A percentile compares a stretch with the other conserved stretches of the same genome.
phyloP scores from a whole-genome alignment of 2,329 filamentous ascomycete genomes.

The Fusarium pseudocircinatum region DNA sequence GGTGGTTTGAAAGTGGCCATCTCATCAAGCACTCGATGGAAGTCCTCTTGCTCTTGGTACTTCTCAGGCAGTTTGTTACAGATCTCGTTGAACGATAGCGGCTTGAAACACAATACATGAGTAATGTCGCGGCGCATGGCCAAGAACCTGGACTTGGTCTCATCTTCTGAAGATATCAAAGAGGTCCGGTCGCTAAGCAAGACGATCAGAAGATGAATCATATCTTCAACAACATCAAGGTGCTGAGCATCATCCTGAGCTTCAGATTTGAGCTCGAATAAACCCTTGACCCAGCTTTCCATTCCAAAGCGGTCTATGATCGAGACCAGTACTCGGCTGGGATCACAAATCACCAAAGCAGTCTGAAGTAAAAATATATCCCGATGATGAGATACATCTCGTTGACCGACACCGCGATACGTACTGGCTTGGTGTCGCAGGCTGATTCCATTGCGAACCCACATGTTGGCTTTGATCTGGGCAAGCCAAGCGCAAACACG shows the following conservation, averaged over 20 bases:
- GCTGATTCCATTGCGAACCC: slow-evolving; percentile 97
- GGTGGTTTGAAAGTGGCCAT: slow-evolving; percentile 91
- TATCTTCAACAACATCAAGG: slow-evolving; percentile 93
- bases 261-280: slow-evolving; percentile 76
- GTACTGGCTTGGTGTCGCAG: slow-evolving; percentile 94
- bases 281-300: slow-evolving; percentile 84
- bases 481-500: slow-evolving; percentile 95
- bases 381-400: slow-evolving; percentile 92
- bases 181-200: slow-evolving; percentile 88
- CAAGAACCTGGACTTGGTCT: slow-evolving; percentile 70
- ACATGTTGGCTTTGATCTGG: slow-evolving; percentile 98
- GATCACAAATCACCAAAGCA: slow-evolving; percentile 85
- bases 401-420: slow-evolving; percentile 87
- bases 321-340: slow-evolving; percentile 83
- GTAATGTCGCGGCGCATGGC: slow-evolving; percentile 89
- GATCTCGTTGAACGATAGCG: slow-evolving; percentile 93
- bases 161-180: slow-evolving; percentile 74
- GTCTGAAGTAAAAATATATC: slow-evolving; percentile 95
- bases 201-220: slow-evolving; percentile 92
- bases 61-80: slow-evolving; percentile 87
- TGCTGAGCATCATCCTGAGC: slow-evolving; percentile 89
- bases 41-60: slow-evolving; percentile 87
- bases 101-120: slow-evolving; percentile 95
- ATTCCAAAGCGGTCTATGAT: slow-evolving; percentile 93
- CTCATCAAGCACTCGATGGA: slow-evolving; percentile 83